These are phyloP conservation scores for Tubosaeta sp. DNA, from an alignment of 768 basidiomycete species.

Conservation along the genomic window DNA sequence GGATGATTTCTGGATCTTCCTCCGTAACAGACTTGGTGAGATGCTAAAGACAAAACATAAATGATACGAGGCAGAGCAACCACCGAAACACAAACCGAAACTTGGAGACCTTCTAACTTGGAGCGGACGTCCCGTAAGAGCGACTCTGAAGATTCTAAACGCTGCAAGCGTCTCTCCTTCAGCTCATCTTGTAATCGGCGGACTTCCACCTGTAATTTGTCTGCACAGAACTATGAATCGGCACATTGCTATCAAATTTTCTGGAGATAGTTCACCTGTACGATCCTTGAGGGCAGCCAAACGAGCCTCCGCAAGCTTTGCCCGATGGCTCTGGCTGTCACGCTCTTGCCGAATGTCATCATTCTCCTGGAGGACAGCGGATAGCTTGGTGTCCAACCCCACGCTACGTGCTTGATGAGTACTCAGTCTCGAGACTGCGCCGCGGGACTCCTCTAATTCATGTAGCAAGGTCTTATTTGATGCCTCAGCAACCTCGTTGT, in stretches of 20 bases:
- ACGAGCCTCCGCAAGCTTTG: slow-evolving; percentile 63
- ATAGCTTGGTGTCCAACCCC: slow-evolving; percentile 66
- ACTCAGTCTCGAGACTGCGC: slow-evolving; percentile 61
- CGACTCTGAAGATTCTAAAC: slow-evolving; percentile 62
- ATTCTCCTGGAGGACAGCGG: slow-evolving; percentile 63
- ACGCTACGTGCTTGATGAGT: slow-evolving; percentile 66
- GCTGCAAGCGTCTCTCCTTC: slow-evolving; percentile 55
- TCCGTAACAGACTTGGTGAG: slow-evolving; percentile 31
- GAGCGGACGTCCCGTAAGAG: slow-evolving; percentile 63
- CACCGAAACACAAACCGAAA: slow-evolving; percentile 40
- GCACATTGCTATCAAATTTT: neutral
- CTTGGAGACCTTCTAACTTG: slow-evolving; percentile 57
- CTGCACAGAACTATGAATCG: slow-evolving; percentile 33
- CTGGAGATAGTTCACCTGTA: slow-evolving; percentile 41
- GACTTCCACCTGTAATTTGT: slow-evolving; percentile 67
- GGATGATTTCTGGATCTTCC: slow-evolving; percentile 58
- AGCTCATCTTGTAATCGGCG: slow-evolving; percentile 58
- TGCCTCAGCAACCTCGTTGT: slow-evolving; percentile 76
- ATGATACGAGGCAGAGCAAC: slow-evolving; percentile 1
- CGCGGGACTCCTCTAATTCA: slow-evolving; percentile 71
- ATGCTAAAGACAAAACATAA: slow-evolving; percentile 33
- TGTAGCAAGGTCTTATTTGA: slow-evolving; percentile 70
- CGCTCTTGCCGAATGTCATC: slow-evolving; percentile 85
- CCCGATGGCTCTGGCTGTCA: slow-evolving; percentile 63
- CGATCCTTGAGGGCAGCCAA: slow-evolving; percentile 63